phyloP scores from a whole-genome alignment of 108 stramenopile genomes.

The Ochromonas danica region DNA sequence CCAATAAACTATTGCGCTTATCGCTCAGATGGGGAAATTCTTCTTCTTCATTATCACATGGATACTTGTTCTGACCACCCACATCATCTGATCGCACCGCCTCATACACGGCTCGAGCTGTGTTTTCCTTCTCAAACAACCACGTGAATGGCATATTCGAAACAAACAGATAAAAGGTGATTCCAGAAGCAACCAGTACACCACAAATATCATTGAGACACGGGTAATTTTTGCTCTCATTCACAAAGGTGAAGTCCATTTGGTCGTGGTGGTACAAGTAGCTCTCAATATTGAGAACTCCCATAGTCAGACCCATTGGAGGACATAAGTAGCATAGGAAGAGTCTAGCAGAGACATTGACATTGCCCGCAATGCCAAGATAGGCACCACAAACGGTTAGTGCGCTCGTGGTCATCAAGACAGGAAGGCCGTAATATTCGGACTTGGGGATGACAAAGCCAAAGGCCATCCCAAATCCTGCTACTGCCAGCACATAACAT shows the following conservation, averaged over 20 bases:
- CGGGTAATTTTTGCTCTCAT: conserved; percentile 18
- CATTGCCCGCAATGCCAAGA: not conserved
- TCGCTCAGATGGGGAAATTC: not conserved
- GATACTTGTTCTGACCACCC: too few relatives aligned
- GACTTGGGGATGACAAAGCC: conserved; percentile 1
- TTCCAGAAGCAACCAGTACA: not conserved
- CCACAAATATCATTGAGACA: not conserved
- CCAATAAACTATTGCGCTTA: not conserved
- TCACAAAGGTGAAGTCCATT: conserved; percentile 26
- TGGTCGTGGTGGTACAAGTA: conserved; percentile 29
- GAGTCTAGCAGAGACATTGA: too few relatives aligned
- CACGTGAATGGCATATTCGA: conserved; percentile 2
- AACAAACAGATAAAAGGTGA: not conserved
- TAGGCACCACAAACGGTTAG: conserved; percentile 22
- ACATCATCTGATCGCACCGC: too few relatives aligned
- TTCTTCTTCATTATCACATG: conserved; percentile 6
- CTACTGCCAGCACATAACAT: not conserved
- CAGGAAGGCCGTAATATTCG: conserved; percentile 31
- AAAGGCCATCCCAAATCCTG: conserved; percentile 12
- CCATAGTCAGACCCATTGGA: conserved; percentile 12
- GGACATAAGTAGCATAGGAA: conserved; percentile 22
- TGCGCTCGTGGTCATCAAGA: not conserved
- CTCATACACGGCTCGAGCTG: not conserved
- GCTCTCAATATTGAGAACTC: conserved; percentile 29
- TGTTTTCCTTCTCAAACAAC: conserved; percentile 3